Base-by-base conservation (phyloP, 805 yeast genomes). In the Saccharomycopsis sp. region DNA sequence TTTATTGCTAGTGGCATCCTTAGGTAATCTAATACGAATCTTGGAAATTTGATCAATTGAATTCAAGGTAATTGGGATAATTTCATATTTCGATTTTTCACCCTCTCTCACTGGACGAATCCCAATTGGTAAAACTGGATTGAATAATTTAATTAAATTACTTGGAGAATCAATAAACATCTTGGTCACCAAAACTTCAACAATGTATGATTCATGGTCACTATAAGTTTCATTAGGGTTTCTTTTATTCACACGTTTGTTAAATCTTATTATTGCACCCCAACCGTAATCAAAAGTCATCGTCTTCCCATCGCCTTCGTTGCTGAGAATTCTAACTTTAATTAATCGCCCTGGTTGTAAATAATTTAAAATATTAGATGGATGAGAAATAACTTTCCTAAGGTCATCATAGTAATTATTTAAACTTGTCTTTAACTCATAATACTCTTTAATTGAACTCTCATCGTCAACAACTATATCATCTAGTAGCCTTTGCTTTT, bases 141-240 rank as follows among this genome's bases (percentile, higher is more conserved):
- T 82, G 61, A 77, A 77, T 20, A 84, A 81, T 59, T 87, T 84
- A 53, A 87, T 75, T 55, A 87, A 66, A 55, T 82, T 84, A 2
- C 79, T 75, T n/a, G 94, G 97, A 1, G 97, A 73, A 50, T 88
- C 95, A 24, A 74, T 75, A 54, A 79, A 85, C 79, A 82, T 79
- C 2, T 84, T 72, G 57, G 74, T 76, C 2, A 90, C 82, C 46
- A 93, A 76, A 8, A 88, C 97, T 52, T 81, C 85, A 8, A 89
- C 89, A 50, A 93, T 70, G 60, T 87, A 90, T 0, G 95, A 77
- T 59, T 93, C 95, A 60, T 90, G 96, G 54, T 89, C 96, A 14
- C 81, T 71, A 60, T 67, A 86, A 1, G 66, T 67, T 44, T 75
- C 78, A 8, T 72, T 56, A 19, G 76, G 74, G 52, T 74, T 71